phyloP scores from a whole-genome alignment of 2,329 filamentous ascomycete species.

The Pseudogymnoascus sp. region DNA sequence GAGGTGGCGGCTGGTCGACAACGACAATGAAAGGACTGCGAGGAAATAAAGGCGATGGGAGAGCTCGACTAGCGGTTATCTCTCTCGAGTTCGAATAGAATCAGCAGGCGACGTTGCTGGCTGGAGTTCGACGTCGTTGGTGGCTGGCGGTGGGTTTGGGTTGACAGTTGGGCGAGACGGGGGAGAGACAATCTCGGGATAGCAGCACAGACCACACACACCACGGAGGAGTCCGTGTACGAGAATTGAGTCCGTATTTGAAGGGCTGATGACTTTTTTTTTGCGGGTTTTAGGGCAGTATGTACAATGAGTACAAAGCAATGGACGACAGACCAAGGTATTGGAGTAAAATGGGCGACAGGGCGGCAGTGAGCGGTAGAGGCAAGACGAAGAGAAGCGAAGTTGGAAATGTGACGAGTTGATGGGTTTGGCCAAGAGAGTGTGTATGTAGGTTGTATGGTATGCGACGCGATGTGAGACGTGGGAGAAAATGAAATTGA shows the following conservation, averaged over 20 bases:
- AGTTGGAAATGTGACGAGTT: background rate
- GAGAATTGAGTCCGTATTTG: slow-evolving; percentile 2
- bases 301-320: background rate
- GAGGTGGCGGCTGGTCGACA: background rate
- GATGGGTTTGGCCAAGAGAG: background rate
- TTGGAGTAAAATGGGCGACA: background rate
- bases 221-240: slow-evolving; percentile 1
- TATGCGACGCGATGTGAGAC: slow-evolving; percentile 4
- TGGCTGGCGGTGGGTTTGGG: slow-evolving; percentile 4
- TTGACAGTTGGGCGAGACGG: slow-evolving; percentile 1
- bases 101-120: background rate
- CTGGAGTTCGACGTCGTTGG: background rate
- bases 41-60: background rate
- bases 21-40: background rate
- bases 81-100: background rate
- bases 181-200: slow-evolving; percentile 8
- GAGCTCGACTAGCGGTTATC: slow-evolving; percentile 3
- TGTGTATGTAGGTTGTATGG: background rate
- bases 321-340: background rate
- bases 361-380: background rate
- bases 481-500: slow-evolving; percentile 5
- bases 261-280: background rate
- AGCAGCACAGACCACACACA: slow-evolving; percentile 8
- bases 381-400: background rate
- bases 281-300: background rate